Percentiles rank a stretch among this genome's conserved stretches.
phyloP scores from a whole-genome alignment of 768 basidiomycete species.

The Nevesoporus exiguus region DNA sequence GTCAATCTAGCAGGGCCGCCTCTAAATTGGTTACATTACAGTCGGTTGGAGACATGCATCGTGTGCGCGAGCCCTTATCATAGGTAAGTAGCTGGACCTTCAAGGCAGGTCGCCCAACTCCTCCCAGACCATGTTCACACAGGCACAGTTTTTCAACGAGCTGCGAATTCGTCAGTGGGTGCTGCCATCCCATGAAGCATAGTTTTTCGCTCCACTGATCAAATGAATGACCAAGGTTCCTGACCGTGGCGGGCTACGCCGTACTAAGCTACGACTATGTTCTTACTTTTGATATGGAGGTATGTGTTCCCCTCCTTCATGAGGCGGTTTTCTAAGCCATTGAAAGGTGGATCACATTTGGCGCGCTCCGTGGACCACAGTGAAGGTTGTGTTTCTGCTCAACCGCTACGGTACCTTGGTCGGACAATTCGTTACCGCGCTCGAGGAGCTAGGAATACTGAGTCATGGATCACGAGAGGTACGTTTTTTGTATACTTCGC shows the following conservation, averaged over 20 bases:
- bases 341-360: constrained; percentile 10
- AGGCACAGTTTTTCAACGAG: not conserved
- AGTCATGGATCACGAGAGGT: constrained; percentile 12
- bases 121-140: not conserved
- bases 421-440: constrained; percentile 4
- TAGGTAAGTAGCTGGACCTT: too few species aligned
- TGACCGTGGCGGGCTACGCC: constrained; percentile 5
- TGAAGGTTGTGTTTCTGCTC: constrained; percentile 15
- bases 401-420: constrained; percentile 18
- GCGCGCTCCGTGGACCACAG: constrained; percentile 7
- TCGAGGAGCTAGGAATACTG: constrained; percentile 16
- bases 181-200: not conserved
- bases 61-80: too few species aligned
- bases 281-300: constrained; percentile 16
- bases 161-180: constrained; percentile 5
- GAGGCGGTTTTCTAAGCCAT: not conserved
- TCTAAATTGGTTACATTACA: too few species aligned
- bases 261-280: constrained; percentile 16
- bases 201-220: not conserved
- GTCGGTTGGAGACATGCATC: too few species aligned
- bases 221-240: not conserved
- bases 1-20: too few species aligned
- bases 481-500: not conserved
- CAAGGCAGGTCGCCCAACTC: not conserved
- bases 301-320: not conserved